These are phyloP conservation scores for Mercurialis annua DNA, from an alignment of 345 rosid species.

Conservation along the genomic window DNA sequence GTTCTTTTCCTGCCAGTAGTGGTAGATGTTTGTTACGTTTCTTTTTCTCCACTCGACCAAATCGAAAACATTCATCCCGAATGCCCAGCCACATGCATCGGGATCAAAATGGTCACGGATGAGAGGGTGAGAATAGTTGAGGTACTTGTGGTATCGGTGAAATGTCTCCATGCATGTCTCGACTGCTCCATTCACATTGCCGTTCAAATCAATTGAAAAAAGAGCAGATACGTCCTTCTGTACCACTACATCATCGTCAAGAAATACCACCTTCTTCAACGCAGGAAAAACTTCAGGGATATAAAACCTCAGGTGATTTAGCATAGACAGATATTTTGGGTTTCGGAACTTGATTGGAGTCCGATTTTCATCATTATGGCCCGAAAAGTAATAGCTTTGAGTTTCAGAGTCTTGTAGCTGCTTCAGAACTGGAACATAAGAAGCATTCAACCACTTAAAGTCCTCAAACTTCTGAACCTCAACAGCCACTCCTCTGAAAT, in stretches of 20 bases:
- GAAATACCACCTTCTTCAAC: slow-evolving; percentile 75
- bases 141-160: slow-evolving; percentile 60
- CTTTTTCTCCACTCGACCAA: slow-evolving; percentile 83
- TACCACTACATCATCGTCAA: slow-evolving; percentile 85
- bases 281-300: slow-evolving; percentile 88
- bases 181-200: slow-evolving; percentile 91
- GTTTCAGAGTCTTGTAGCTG: slow-evolving; percentile 94
- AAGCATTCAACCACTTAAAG: slow-evolving; percentile 85
- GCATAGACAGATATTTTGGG: slow-evolving; percentile 89
- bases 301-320: slow-evolving; percentile 85
- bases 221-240: slow-evolving; percentile 34
- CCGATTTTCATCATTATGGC: slow-evolving; percentile 53
- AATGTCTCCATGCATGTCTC: slow-evolving; percentile 98
- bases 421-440: slow-evolving; percentile 90
- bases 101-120: slow-evolving; percentile 87
- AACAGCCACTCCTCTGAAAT: slow-evolving; percentile 65
- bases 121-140: slow-evolving; percentile 54
- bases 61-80: slow-evolving; percentile 91
- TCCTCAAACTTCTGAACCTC: slow-evolving; percentile 91
- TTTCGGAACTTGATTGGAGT: slow-evolving; percentile 92
- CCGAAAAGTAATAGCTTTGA: slow-evolving; percentile 86
- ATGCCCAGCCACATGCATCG: slow-evolving; percentile 97
- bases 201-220: slow-evolving; percentile 60
- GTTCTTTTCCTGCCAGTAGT: slow-evolving; percentile 89
- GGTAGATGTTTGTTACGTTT: slow-evolving; percentile 88